Evolutionary conservation across 1,139 yeast genomes (phyloP), one percentile per base, ranked within the genome.

Genomic region (Protomyces arabidopsidicola): DNA sequence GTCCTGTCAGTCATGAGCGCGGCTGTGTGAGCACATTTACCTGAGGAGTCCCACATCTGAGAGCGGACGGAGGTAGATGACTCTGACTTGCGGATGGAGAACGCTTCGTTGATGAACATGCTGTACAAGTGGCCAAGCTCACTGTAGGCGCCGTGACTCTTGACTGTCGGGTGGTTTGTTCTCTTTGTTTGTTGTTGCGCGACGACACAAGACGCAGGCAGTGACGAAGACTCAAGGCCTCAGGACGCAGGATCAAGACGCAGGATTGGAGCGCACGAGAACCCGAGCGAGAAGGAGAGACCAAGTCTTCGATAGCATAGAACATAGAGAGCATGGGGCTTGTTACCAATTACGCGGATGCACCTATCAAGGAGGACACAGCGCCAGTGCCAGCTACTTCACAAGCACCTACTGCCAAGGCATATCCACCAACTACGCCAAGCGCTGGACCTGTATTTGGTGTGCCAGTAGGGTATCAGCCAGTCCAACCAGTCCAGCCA

Each of bases 1-100:
- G n/a, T 5, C 12, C 8, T 10, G 36, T 48, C 16, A 16, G 45
- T 14, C 31, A 12, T 14, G 14, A n/a, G 14, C 9, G 42, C 42
- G 42, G 14, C 42, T 4, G 9, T 12, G 42, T 9, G 42, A 36
- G 16, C 14, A 36, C 9, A 39, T 3, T 3, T 16, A 58, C 62
- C 62, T n/a, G 62, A 58, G 3, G 62, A 58, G 50, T 58, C 62
- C 62, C 62, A 58, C 62, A 58, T 58, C 38, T 53, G 55, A 3
- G 56, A n/a, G 22, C 42, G 53, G 14, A 58, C 51, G 12, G 62
- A 58, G 27, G 53, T 55, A 22, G 16, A 38, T 6, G 62, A 58
- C 20, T 52, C 62, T n/a, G 62, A 58, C 16, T 45, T 52, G 18
- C 56, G 55, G 36, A 58, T 51, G 20, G 20, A 18, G 24, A 16